Evolutionary conservation across 1,284 basidiomycete species (phyloP).

Genomic region (Trametes versicolor): DNA sequence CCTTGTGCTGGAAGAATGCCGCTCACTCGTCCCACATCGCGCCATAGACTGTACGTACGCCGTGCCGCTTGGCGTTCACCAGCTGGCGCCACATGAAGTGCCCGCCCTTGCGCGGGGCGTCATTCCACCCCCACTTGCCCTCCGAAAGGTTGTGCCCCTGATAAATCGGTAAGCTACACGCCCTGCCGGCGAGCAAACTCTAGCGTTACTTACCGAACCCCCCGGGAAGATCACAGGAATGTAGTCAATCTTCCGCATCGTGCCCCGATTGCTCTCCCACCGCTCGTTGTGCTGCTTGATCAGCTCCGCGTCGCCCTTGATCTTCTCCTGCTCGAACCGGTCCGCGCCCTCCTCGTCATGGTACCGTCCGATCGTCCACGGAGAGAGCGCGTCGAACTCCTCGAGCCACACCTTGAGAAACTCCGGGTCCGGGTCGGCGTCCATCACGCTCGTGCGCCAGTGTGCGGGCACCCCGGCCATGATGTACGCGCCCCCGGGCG

Average conservation of each 20-base stretch:
- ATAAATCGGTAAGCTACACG: background rate
- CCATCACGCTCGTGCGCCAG: slow-evolving; percentile 73
- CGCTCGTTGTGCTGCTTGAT: slow-evolving; percentile 59
- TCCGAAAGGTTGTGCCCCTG: slow-evolving; percentile 68
- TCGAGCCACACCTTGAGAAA: slow-evolving; percentile 74
- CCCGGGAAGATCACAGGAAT: slow-evolving; percentile 81
- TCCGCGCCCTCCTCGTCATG: slow-evolving; percentile 65
- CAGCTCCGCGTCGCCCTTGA: slow-evolving; percentile 69
- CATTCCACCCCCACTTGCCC: slow-evolving; percentile 75
- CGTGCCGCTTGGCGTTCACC: slow-evolving; percentile 67
- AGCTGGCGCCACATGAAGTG: slow-evolving; percentile 80
- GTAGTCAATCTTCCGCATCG: slow-evolving; percentile 69
- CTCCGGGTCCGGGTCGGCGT: slow-evolving; percentile 71
- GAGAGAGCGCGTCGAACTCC: slow-evolving; percentile 78
- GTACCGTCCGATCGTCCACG: slow-evolving; percentile 80
- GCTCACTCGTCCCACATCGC: slow-evolving; percentile 89
- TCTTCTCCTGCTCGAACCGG: slow-evolving; percentile 63
- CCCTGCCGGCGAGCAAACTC: background rate
- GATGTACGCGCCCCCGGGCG: slow-evolving; percentile 78
- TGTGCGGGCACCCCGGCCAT: slow-evolving; percentile 72
- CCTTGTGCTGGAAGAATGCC: background rate
- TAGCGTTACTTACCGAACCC: slow-evolving; percentile 65
- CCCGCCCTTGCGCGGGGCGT: slow-evolving; percentile 72
- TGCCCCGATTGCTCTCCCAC: slow-evolving; percentile 44
- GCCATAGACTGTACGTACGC: slow-evolving; percentile 74